A percentile compares a stretch with the other conserved stretches of the same genome.
These are phyloP conservation scores for Papiliotrema fonsecae DNA, from an alignment of 1,284 basidiomycete genomes.

Conservation along the genomic window DNA sequence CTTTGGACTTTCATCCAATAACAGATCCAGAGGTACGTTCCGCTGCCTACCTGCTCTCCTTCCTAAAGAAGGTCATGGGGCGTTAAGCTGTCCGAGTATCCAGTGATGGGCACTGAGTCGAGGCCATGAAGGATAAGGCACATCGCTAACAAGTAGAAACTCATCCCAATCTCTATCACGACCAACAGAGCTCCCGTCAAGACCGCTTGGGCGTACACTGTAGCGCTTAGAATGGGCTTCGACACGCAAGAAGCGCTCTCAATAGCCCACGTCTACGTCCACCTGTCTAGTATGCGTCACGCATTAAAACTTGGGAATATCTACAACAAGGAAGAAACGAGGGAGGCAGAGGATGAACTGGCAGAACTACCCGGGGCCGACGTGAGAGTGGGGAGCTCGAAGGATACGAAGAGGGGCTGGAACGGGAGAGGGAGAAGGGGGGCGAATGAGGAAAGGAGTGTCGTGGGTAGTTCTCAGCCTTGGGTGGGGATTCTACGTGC, in stretches of 20 bases:
- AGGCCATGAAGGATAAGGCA: too few species aligned
- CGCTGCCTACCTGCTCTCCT: not conserved
- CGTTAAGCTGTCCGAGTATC: too few species aligned
- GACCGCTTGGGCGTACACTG: slow-evolving; percentile 84
- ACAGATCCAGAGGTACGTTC: slow-evolving; percentile 32
- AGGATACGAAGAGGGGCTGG: not conserved
- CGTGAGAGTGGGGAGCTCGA: not conserved
- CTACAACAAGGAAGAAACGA: slow-evolving; percentile 50
- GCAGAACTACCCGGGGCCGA: slow-evolving; percentile 35
- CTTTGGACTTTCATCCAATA: slow-evolving; percentile 34
- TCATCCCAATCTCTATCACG: slow-evolving; percentile 59
- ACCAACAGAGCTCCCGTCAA: slow-evolving; percentile 91
- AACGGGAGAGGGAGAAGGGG: slow-evolving; percentile 4
- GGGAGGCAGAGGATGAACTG: slow-evolving; percentile 42
- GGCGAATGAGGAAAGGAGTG: slow-evolving; percentile 52
- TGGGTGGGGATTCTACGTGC: slow-evolving; percentile 87
- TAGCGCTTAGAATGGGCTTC: slow-evolving; percentile 81
- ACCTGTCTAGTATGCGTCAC: slow-evolving; percentile 79
- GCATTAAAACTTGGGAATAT: slow-evolving; percentile 72
- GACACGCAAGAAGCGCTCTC: slow-evolving; percentile 73
- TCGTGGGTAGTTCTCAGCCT: slow-evolving; percentile 72
- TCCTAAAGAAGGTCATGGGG: not conserved
- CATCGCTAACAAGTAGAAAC: too few species aligned
- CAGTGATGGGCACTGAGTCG: too few species aligned
- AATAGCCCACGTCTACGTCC: slow-evolving; percentile 67